Evolutionary conservation across 805 yeast genomes (phyloP), one percentile per base, ranked within the genome.

Genomic region (Starmerella vaccinii): DNA sequence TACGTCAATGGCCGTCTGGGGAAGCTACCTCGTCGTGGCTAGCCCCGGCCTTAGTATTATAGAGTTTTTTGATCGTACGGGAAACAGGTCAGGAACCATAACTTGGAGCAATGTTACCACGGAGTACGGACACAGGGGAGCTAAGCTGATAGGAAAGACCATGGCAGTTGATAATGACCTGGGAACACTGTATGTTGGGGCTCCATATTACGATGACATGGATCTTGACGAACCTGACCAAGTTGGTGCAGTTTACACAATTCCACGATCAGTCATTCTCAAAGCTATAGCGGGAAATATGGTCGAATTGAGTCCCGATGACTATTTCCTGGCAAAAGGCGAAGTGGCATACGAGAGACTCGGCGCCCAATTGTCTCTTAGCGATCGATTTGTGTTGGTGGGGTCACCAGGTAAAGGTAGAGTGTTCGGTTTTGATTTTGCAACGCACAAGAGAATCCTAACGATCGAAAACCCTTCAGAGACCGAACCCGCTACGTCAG

Each of bases 31-130:
- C 7, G 69, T 73, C 0, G 69, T 77, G 4, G 62, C 77, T 0
- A 72, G 75, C 47, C 83, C 84, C 0, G 84, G 84, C 0, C 37
- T 60, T 0, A 76, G 80, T 4, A 53, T 59, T 0, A 45, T 80
- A 1, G 68, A 70, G 43, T 50, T 77, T 6, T 76, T 64, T 52
- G 56, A 59, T 13, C 57, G 60, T 24, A 52, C 57, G 3, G 56
- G 58, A 3, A 26, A 54, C 37, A n/a, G 61, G 52, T 23, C 33
- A 63, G 33, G 56, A 66, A 16, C 66, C 59, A 1, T 63, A 67
- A 13, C 44, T 24, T 27, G 67, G 67, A 47, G 55, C 22, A 50
- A 54, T 21, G 52, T 73, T 8, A 44, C 60, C 9, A 45, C 59
- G 13, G 39, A 35, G 21, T 65, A 72, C 52, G 77, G 81, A 2